A percentile compares a stretch with the other conserved stretches of the same genome.
These are phyloP conservation scores for Rhizoclosmatium globosum DNA, from an alignment of 192 early-diverging fungal genomes.

Conservation along the genomic window DNA sequence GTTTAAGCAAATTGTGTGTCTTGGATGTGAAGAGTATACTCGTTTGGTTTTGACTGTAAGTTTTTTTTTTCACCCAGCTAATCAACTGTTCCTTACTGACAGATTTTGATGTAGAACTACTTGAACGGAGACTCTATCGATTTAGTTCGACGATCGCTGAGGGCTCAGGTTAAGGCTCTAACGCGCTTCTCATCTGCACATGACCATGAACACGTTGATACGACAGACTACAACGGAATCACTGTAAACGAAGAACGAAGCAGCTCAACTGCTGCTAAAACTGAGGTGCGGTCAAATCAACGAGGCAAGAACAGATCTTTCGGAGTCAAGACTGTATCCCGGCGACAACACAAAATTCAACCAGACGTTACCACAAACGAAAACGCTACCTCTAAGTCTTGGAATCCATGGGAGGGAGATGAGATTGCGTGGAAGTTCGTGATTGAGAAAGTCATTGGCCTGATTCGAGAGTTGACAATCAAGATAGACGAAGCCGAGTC, in stretches of 20 bases:
- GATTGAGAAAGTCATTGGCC: constrained; percentile 1
- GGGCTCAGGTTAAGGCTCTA: constrained; percentile 5
- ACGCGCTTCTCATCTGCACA: not conserved
- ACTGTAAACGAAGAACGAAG: too few species aligned
- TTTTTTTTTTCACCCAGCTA: not conserved
- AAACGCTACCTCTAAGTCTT: not conserved
- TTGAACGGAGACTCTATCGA: constrained; percentile 3
- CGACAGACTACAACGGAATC: too few species aligned
- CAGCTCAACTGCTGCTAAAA: not conserved
- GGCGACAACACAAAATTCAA: too few species aligned
- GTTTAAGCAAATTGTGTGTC: constrained; percentile 9
- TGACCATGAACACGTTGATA: not conserved
- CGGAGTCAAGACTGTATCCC: too few species aligned
- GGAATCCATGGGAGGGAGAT: constrained; percentile 24
- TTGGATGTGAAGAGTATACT: not conserved
- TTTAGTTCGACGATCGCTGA: not conserved
- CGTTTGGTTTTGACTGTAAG: constrained; percentile 4
- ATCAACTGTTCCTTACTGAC: too few species aligned
- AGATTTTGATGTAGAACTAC: constrained; percentile 3
- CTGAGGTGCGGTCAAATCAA: not conserved
- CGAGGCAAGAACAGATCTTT: not conserved
- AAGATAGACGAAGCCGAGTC: not conserved
- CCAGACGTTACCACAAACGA: too few species aligned
- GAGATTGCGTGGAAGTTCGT: constrained; percentile 22
- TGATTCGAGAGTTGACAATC: not conserved